These are phyloP conservation scores for Venturia oleaginea DNA, from an alignment of 2,329 filamentous ascomycete species.

Conservation along the genomic window DNA sequence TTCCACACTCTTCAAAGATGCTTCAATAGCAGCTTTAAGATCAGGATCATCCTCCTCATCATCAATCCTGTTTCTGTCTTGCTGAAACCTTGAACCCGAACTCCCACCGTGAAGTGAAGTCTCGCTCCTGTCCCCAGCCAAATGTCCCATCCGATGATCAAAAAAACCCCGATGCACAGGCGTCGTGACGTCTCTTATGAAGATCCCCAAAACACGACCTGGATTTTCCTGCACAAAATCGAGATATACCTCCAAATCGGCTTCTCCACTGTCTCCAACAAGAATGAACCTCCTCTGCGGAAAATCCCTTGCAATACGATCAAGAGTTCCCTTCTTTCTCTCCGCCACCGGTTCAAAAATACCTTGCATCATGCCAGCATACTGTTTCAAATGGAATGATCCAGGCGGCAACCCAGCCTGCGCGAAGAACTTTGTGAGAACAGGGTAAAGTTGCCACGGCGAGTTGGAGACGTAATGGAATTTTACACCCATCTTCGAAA, in stretches of 20 bases:
- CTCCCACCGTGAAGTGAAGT: slow-evolving; percentile 20
- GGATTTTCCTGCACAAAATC: slow-evolving; percentile 82
- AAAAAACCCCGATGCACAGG: slow-evolving; percentile 64
- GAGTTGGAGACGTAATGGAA: slow-evolving; percentile 99
- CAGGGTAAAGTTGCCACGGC: slow-evolving; percentile 92
- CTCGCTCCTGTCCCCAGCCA: slow-evolving; percentile 24
- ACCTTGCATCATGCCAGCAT: slow-evolving; percentile 92
- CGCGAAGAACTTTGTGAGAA: slow-evolving; percentile 77
- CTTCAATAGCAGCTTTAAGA: slow-evolving; percentile 38
- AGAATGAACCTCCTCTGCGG: slow-evolving; percentile 82
- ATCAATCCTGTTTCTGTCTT: slow-evolving; percentile 17
- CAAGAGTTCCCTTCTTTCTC: slow-evolving; percentile 79
- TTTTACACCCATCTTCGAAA: slow-evolving; percentile 72
- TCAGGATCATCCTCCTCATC: slow-evolving; percentile 36
- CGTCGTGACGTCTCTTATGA: slow-evolving; percentile 93
- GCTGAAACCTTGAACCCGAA: slow-evolving; percentile 17
- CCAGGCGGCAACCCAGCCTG: slow-evolving; percentile 72
- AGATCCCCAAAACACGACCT: slow-evolving; percentile 72
- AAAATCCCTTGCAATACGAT: slow-evolving; percentile 80
- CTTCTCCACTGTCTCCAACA: slow-evolving; percentile 92
- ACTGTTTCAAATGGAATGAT: slow-evolving; percentile 92
- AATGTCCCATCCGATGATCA: slow-evolving; percentile 47
- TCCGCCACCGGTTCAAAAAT: slow-evolving; percentile 97
- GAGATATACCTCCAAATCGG: slow-evolving; percentile 93
- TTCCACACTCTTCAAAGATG: slow-evolving; percentile 38